Evolutionary conservation across 2,329 filamentous ascomycete species (phyloP).

Genomic region (Scedosporium dehoogii): DNA sequence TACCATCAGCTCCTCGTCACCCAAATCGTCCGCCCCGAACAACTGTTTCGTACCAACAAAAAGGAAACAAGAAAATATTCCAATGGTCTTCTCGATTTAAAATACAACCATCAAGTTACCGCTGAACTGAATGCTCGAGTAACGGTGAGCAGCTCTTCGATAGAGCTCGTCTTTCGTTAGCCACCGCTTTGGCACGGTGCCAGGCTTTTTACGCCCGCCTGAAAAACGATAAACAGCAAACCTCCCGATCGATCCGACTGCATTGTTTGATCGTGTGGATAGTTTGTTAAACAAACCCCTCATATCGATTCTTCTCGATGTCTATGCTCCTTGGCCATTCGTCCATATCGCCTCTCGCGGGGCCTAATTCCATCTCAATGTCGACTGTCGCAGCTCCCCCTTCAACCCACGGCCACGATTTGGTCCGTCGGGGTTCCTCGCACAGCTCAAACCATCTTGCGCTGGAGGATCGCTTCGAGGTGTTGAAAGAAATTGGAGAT

Average conservation of each 20-base stretch:
- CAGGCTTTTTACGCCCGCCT: constrained; percentile 9
- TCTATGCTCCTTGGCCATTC: neutral
- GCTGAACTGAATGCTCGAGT: constrained; percentile 6
- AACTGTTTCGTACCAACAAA: neutral
- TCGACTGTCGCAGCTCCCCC: constrained; percentile 9
- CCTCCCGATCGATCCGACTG: neutral
- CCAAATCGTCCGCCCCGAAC: neutral
- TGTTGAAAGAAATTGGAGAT: constrained; percentile 97
- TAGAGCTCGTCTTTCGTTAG: constrained; percentile 19
- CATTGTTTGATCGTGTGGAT: neutral
- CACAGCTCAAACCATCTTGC: constrained; percentile 43
- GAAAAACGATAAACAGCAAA: neutral
- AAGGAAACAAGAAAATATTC: neutral
- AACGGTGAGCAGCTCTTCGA: constrained; percentile 23
- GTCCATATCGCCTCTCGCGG: neutral
- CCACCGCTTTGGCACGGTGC: constrained; percentile 16
- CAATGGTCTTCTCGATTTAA: neutral
- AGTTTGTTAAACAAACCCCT: neutral
- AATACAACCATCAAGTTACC: neutral
- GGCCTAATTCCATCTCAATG: constrained; percentile 6
- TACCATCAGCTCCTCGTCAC: neutral
- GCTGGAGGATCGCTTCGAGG: constrained; percentile 90
- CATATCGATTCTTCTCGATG: neutral
- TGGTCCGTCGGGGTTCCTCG: constrained; percentile 56
- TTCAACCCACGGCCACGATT: constrained; percentile 56